These are phyloP conservation scores for Claviceps sp. DNA, from an alignment of 2,329 filamentous ascomycete species.

Conservation along the genomic window DNA sequence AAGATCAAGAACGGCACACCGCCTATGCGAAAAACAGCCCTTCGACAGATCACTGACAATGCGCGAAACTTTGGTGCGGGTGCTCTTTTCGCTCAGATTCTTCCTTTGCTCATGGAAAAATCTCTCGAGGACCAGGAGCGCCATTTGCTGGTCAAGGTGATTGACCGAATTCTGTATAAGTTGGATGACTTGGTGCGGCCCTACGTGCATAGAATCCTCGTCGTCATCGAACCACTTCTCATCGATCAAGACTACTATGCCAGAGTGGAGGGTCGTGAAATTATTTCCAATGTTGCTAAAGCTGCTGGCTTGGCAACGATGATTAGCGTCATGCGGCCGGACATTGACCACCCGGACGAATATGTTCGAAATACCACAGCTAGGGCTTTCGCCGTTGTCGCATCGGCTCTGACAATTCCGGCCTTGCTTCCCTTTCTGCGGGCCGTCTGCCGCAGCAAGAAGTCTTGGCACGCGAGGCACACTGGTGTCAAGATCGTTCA, in stretches of 20 bases:
- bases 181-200: conserved; percentile 91
- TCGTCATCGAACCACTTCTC: conserved; percentile 96
- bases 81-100: conserved; percentile 90
- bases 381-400: conserved; percentile 91
- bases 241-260: conserved; percentile 99
- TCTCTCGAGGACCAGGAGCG: conserved; percentile 95
- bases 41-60: conserved; percentile 95
- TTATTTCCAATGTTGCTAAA: conserved; percentile 95
- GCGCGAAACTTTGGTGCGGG: conserved; percentile 91
- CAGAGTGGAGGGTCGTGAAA: conserved; percentile 92
- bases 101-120: conserved; percentile 96
- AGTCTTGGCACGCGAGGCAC: conserved; percentile 96
- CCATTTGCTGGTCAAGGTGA: conserved; percentile 96
- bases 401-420: conserved; percentile 89
- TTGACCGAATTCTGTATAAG: conserved; percentile 96
- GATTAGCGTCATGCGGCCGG: conserved; percentile 98
- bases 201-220: conserved; percentile 95
- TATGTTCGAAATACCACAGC: conserved; percentile 98
- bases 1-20: conserved; percentile 99
- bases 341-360: conserved; percentile 96
- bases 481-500: conserved; percentile 99
- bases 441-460: conserved; percentile 94
- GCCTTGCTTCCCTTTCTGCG: conserved; percentile 88
- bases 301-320: conserved; percentile 94
- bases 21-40: conserved; percentile 94